Evolutionary conservation across 1,284 basidiomycete genomes (phyloP).

Genomic region (Cerioporus squamosus): DNA sequence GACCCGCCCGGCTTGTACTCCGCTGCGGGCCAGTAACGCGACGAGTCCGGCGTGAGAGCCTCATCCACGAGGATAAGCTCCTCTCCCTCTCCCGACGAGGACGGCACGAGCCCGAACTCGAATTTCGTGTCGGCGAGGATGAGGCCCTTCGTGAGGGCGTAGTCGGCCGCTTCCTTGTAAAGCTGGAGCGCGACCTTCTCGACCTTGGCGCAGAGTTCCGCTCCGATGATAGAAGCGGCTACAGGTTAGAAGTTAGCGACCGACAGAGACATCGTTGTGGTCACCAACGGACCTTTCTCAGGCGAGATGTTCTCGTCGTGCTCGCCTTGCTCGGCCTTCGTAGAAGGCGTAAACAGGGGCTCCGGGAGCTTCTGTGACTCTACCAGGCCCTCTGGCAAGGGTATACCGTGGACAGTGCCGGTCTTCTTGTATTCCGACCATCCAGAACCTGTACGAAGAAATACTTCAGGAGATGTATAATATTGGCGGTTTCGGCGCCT

Average conservation of each 20-base stretch:
- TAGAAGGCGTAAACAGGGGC: conserved; percentile 95
- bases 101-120: conserved; percentile 68
- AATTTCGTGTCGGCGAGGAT: conserved; percentile 95
- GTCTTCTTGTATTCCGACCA: conserved; percentile 93
- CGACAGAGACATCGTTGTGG: neutral
- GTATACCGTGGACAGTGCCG: conserved; percentile 90
- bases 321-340: conserved; percentile 93
- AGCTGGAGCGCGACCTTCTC: conserved; percentile 66
- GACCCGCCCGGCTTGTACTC: conserved; percentile 77
- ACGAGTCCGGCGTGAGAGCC: conserved; percentile 95
- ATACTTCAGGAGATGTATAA: too few relatives aligned
- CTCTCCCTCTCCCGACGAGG: conserved; percentile 44
- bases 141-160: conserved; percentile 82
- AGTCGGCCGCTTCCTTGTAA: conserved; percentile 79
- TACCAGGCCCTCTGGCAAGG: conserved; percentile 76
- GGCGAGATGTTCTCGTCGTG: conserved; percentile 99
- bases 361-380: conserved; percentile 86
- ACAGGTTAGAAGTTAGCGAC: conserved; percentile 58
- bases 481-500: conserved; percentile 17
- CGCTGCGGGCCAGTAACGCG: conserved; percentile 91
- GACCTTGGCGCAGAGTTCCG: conserved; percentile 68
- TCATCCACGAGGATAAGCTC: conserved; percentile 93
- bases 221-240: conserved; percentile 47
- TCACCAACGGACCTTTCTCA: conserved; percentile 62
- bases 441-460: conserved; percentile 74